Conservation (phyloP, 2,329 filamentous ascomycete species). For the Zasmidium citrigriseum region DNA sequence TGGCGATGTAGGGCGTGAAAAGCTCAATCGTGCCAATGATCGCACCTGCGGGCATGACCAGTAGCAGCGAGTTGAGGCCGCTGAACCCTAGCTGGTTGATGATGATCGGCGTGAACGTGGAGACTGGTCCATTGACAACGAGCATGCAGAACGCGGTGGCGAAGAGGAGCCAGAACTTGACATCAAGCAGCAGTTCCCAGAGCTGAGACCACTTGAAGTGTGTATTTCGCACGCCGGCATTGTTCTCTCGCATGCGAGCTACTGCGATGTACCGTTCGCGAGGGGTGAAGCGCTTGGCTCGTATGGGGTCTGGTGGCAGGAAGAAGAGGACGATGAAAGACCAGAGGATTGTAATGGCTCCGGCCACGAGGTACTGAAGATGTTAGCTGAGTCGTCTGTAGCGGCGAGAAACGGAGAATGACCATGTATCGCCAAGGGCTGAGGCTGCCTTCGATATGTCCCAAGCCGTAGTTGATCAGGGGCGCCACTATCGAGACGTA, state of each 20-base stretch:
- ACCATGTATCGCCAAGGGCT: constrained; percentile 39
- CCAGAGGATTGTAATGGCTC: constrained; percentile 45
- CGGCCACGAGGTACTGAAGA: constrained; percentile 41
- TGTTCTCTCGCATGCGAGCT: constrained; percentile 31
- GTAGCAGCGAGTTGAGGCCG: constrained; percentile 45
- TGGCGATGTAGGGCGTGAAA: constrained; percentile 43
- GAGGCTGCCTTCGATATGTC: constrained; percentile 43
- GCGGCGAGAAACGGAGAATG: not conserved
- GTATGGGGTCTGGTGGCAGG: constrained; percentile 42
- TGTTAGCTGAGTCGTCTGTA: not conserved
- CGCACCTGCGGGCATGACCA: constrained; percentile 45
- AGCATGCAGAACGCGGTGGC: constrained; percentile 43
- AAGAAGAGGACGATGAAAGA: constrained; percentile 41
- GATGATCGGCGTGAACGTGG: constrained; percentile 49
- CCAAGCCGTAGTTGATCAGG: constrained; percentile 52
- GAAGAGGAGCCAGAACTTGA: constrained; percentile 46
- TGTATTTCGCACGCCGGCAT: constrained; percentile 40
- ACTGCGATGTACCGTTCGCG: constrained; percentile 32
- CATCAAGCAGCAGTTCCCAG: constrained; percentile 35
- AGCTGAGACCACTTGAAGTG: constrained; percentile 49
- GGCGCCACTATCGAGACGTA: constrained; percentile 50
- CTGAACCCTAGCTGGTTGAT: constrained; percentile 49
- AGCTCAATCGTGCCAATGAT: constrained; percentile 43
- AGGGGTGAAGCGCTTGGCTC: constrained; percentile 22
- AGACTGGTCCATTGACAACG: constrained; percentile 49